Percentiles rank a stretch among this genome's conserved stretches.
Conservation (phyloP, 176 grass and related monocot species). For the Miscanthus lutarioriparius region DNA sequence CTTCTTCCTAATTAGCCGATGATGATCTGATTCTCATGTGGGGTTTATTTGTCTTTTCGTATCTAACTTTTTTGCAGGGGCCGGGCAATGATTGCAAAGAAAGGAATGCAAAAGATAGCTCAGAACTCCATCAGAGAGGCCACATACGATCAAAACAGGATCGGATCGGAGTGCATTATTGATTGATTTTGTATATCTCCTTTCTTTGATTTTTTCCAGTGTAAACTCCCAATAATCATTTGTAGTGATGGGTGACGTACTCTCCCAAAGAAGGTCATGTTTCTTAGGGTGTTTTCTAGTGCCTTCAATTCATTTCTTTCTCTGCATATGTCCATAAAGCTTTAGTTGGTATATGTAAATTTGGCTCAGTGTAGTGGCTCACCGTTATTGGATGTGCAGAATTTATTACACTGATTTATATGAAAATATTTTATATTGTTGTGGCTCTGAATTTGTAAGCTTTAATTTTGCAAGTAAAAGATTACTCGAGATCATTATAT, state of each 20-base stretch:
- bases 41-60: not conserved
- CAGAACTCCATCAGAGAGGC: not conserved
- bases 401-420: not conserved
- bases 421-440: not conserved
- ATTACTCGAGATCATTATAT: not conserved
- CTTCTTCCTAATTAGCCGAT: not conserved
- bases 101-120: not conserved
- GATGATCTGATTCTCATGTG: constrained; percentile 7
- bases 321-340: not conserved
- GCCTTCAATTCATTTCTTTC: not conserved
- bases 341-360: not conserved
- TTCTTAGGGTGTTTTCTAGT: not conserved
- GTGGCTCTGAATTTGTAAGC: not conserved
- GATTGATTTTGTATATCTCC: not conserved
- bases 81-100: not conserved
- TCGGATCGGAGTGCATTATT: not conserved
- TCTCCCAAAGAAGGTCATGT: not conserved
- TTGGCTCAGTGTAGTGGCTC: not conserved
- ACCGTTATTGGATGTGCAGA: constrained; percentile 40
- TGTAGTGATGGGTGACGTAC: not conserved
- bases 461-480: not conserved
- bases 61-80: not conserved
- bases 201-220: not conserved
- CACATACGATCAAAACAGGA: not conserved
- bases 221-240: not conserved